Base-by-base conservation (phyloP, 805 yeast species). In the Starmerella floricola region DNA sequence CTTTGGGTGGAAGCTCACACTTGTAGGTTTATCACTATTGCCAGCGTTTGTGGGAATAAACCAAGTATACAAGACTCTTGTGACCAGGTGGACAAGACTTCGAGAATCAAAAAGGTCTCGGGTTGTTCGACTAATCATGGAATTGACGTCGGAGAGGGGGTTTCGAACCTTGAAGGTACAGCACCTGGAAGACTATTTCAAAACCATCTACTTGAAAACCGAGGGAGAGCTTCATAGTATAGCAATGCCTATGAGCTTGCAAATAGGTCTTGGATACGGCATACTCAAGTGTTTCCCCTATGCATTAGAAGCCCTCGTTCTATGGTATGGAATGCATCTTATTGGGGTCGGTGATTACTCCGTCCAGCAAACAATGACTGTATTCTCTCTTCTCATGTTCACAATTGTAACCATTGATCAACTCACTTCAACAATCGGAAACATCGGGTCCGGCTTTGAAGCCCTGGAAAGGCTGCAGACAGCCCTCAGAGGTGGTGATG, bases 1-100 rank as follows among this genome's bases (percentile, higher is more conserved):
- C 0, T 57, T 69, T 10, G 95, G 95, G 0, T 91, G 97, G 97
- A 81, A 79, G 53, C 62, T 91, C 32, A 73, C 95, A 1, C 62
- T 88, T 8, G 91, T 84, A 2, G 93, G 94, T 2, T 53, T 87
- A 10, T 70, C 94, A 0, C 66, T 86, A 58, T 68, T 81, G 12
- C 93, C 95, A 0, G 48, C 76, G 11, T 74, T 82, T 38, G 52
- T 73, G 0, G 20, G 72, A 0, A 54, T 75, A 1, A 71, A 87
- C 2, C 60, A 64, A 0, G 34, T 65, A 1, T 83, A 75, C 57
- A 74, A 82, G 6, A 46, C 55, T 0, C 38, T 74, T 3, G 30
- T 36, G 11, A 41, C 41, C 11, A n/a, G 13, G 8, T 52, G 54
- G 55, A 46, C 34, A 2, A 20, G 21, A 4, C 19, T 17, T 6